Percentiles rank a stretch among this genome's conserved stretches.
Evolutionary conservation across 2,329 filamentous ascomycete genomes (phyloP).

Genomic region (Paramyrothecium sp.): DNA sequence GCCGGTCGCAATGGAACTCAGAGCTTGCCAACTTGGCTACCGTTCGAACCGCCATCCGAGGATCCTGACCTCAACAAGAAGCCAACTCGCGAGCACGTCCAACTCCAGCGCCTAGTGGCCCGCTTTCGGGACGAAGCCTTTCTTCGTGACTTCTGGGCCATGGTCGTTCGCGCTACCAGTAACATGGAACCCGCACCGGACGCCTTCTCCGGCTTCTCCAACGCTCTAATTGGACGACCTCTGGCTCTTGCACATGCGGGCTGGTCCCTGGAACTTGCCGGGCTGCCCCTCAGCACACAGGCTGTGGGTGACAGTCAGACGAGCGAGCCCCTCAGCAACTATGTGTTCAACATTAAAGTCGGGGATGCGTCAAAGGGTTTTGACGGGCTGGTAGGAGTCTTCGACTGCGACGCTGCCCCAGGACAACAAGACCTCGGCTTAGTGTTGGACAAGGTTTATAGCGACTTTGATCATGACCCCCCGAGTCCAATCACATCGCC

Average conservation of each 20-base stretch:
- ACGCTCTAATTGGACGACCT: slow-evolving; percentile 36
- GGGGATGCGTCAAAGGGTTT: slow-evolving; percentile 29
- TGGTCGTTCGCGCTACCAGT: slow-evolving; percentile 29
- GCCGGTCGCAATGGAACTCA: slow-evolving; percentile 23
- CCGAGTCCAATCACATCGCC: too few species aligned
- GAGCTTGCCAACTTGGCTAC: slow-evolving; percentile 27
- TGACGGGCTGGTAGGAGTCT: slow-evolving; percentile 40
- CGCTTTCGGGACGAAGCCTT: too few species aligned
- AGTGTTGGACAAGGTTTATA: too few species aligned
- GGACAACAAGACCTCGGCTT: too few species aligned
- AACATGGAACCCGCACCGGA: slow-evolving; percentile 24
- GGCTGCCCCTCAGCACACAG: slow-evolving; percentile 12
- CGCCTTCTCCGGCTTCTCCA: slow-evolving; percentile 32
- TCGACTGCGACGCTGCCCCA: slow-evolving; percentile 13
- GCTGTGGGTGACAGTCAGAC: slow-evolving; percentile 8
- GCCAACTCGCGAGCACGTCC: too few species aligned
- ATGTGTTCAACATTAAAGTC: slow-evolving; percentile 33
- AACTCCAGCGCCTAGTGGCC: too few species aligned
- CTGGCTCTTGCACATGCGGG: slow-evolving; percentile 39
- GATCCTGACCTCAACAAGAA: slow-evolving; percentile 3
- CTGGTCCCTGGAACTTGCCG: slow-evolving; percentile 33
- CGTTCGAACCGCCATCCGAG: slow-evolving; percentile 19
- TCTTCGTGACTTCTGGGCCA: slow-evolving; percentile 28
- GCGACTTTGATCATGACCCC: too few species aligned
- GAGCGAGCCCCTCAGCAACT: slow-evolving; percentile 16